A percentile compares a stretch with the other conserved stretches of the same genome.
Evolutionary conservation across 2,329 filamentous ascomycete species (phyloP).

Genomic region (Venturia pyrina): DNA sequence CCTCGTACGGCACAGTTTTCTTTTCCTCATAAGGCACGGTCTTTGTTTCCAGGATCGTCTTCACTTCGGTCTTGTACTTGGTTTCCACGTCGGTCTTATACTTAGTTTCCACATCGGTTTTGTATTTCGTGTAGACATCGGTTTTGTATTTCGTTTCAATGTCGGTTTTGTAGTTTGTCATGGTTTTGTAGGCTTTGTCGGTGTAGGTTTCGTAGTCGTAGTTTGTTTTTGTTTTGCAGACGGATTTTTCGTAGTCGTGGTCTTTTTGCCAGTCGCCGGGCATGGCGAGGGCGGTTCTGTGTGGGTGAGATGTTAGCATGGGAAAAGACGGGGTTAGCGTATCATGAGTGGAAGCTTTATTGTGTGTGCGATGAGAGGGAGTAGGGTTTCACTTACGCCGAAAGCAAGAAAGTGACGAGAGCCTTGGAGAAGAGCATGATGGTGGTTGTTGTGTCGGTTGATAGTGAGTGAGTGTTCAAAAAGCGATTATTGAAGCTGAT

Average conservation of each 20-base stretch:
- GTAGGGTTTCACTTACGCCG: neutral
- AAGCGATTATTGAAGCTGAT: neutral
- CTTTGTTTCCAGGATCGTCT: neutral
- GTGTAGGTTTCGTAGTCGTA: conserved; percentile 4
- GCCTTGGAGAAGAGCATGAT: neutral
- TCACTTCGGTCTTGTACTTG: neutral
- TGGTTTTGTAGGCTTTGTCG: neutral
- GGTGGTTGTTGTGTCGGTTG: neutral
- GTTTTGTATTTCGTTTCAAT: neutral
- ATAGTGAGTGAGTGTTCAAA: neutral
- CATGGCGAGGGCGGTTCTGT: conserved; percentile 3
- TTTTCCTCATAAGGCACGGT: neutral
- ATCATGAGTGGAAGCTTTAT: neutral
- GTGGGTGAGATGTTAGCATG: neutral
- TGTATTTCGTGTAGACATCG: neutral
- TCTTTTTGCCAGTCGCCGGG: conserved; percentile 6
- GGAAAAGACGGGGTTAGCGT: neutral
- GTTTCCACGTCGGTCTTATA: neutral
- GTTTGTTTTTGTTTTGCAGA: neutral
- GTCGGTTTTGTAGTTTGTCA: neutral
- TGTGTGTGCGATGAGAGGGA: neutral
- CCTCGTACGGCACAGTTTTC: neutral
- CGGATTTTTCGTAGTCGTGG: neutral
- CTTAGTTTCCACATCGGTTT: neutral
- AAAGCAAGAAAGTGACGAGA: neutral